A percentile compares a stretch with the other conserved stretches of the same genome.
These are phyloP conservation scores for Otatea glauca DNA, from an alignment of 176 grass and related monocot genomes.

Conservation along the genomic window DNA sequence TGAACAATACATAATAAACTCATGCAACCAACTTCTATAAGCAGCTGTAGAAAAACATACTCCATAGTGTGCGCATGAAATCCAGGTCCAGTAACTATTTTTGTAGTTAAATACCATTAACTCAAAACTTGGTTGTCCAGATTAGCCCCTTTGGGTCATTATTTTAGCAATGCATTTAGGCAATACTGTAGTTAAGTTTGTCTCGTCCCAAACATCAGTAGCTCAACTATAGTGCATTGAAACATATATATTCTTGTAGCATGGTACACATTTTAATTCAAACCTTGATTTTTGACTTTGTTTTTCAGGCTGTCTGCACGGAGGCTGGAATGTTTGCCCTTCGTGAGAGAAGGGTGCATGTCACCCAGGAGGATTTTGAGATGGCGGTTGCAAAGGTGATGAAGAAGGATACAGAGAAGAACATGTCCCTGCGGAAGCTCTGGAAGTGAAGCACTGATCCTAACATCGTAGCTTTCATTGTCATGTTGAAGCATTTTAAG, in stretches of 20 bases:
- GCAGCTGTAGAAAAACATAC: background rate
- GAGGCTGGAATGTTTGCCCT: conserved; percentile 88
- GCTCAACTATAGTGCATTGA: background rate
- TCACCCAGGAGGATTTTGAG: conserved; percentile 79
- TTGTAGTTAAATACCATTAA: background rate
- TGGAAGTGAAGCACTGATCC: conserved; percentile 62
- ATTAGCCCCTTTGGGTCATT: background rate
- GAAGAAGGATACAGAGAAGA: conserved; percentile 84
- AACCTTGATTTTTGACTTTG: conserved; percentile 6
- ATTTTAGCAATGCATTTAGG: background rate
- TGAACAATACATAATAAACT: background rate
- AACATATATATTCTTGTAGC: background rate
- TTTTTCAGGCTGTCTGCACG: conserved; percentile 71
- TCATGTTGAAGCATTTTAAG: background rate
- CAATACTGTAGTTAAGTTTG: background rate
- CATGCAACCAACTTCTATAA: background rate
- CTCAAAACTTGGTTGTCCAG: background rate
- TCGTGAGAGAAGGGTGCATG: conserved; percentile 73
- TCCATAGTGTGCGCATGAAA: background rate
- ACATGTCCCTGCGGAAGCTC: conserved; percentile 80
- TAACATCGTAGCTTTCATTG: no score
- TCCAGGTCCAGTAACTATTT: background rate
- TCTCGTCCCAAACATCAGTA: background rate
- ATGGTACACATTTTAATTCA: background rate
- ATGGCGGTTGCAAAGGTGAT: conserved; percentile 81